Conservation (phyloP, 441 rosid genomes). For the Caryocar brasiliense region DNA sequence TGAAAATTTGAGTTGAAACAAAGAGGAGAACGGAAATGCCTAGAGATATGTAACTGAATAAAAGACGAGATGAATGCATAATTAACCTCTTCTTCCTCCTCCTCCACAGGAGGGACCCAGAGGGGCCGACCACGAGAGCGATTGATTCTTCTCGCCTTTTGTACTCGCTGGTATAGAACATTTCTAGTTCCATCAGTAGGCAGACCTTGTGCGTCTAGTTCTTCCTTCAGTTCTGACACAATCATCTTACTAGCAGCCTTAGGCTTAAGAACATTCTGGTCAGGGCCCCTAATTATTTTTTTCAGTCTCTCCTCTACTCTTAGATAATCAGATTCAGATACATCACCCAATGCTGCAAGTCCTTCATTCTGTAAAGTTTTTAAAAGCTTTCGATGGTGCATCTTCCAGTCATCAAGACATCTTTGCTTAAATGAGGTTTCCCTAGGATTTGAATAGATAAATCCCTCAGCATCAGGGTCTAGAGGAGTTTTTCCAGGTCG, state of each 20-base stretch:
- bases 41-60: not conserved
- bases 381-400: slow-evolving; percentile 66
- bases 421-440: slow-evolving; percentile 89
- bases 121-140: slow-evolving; percentile 96
- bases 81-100: slow-evolving; percentile 85
- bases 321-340: slow-evolving; percentile 66
- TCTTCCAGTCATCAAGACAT: slow-evolving; percentile 71
- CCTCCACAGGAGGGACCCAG: slow-evolving; percentile 95
- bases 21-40: not conserved
- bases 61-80: not conserved
- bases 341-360: slow-evolving; percentile 60
- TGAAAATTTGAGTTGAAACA: not conserved
- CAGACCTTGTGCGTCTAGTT: slow-evolving; percentile 87
- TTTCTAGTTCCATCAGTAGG: slow-evolving; percentile 96
- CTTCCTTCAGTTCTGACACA: slow-evolving; percentile 88
- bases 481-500: slow-evolving; percentile 85
- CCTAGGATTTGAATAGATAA: slow-evolving; percentile 71
- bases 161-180: slow-evolving; percentile 97
- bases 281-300: slow-evolving; percentile 75
- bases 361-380: slow-evolving; percentile 70
- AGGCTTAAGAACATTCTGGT: slow-evolving; percentile 69
- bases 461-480: slow-evolving; percentile 88
- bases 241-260: slow-evolving; percentile 98
- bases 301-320: slow-evolving; percentile 67
- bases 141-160: slow-evolving; percentile 94